Base-by-base conservation (phyloP, 805 yeast species). In the Candida dendrica region DNA sequence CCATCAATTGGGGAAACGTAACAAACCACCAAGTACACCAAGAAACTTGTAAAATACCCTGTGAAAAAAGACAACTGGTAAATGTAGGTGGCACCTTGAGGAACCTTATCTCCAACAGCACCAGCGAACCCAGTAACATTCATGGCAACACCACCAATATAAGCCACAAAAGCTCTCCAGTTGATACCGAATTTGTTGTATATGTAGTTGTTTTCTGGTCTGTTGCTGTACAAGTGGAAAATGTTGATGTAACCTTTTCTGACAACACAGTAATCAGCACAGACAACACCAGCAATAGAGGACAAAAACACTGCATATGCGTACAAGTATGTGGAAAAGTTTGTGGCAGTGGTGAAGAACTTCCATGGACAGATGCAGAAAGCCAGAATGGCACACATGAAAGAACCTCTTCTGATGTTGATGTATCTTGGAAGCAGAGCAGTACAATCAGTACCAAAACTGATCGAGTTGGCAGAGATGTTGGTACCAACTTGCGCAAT, bases 101-200 rank as follows among this genome's bases (percentile, higher is more conserved):
- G 95, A 13, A 87, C 95, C 45, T 69, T 73, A n/a, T 79, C 74
- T 33, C 81, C 85, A 19, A 86, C 79, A 8, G 89, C 88, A 48
- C 95, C 88, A 6, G 82, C 91, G 52, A 88, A 88, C 2, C 96
- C 96, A 16, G 83, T 84, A 55, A 89, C 81, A 53, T 87, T 88
- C 36, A 95, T 93, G 29, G 79, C 66, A 45, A 89, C 81, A 42
- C 95, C 95, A 50, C 81, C 72, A 49, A 88, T 59, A 59, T 88
- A 88, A 1, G 95, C 93, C 26, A 71, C 77, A 50, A 76, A 79
- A 2, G 91, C 96, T 59, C 95, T 72, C 93, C 95, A 85, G 58
- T 87, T 86, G 60, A 77, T 51, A 34, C 96, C 96, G 38, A 67
- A 63, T 26, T 54, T 63, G 53, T 74, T 72, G 64, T 75, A 87